Base-by-base conservation (phyloP, 371 early-diverging fungal genomes). In the Globomyces sp. region DNA sequence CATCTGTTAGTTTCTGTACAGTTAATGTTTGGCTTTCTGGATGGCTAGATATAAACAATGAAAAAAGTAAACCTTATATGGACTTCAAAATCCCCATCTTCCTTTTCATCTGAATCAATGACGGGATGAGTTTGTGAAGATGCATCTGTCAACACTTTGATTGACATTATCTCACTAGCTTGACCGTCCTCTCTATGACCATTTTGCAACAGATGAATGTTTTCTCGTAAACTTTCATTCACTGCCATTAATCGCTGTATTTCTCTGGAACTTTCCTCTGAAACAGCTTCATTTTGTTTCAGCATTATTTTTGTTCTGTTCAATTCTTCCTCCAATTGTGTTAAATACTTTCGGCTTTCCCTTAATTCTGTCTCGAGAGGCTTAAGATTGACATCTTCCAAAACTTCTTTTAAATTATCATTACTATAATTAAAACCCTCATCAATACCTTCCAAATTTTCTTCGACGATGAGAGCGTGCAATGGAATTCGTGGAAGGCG, bases 291-390 rank as follows among this genome's bases (percentile, higher is more conserved):
- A 2, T 13, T 44, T 49, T 63, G 63, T 8, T 13, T n/a, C n/a
- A 63, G 3, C 45, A 24, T n/a, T 5, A 42, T 63, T 13, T 52
- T 48, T n/a, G 63, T 63, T 13, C 63, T 48, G 4, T 36, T 2
- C n/a, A 63, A 49, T 52, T 63, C 63, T 4, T 63, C 63, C 49
- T 63, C 63, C 41, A 63, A 48, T 24, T 63, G 63, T n/a, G 51
- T 5, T 40, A 63, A 37, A 63, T 45, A 63, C 1, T 43, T 37
- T 41, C 63, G 9, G 24, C 49, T 63, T 13, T 63, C 63, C 39
- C 63, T 47, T 3, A 63, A 37, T 52, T 63, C 63, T 13, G 49
- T 43, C 42, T 63, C 63, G 1, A 63, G 37, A 2, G 63, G 44
- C 36, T 63, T 63, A 11, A 43, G 42, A 39, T 50, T 13, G 49